A percentile compares a stretch with the other conserved stretches of the same genome.
Evolutionary conservation across 2,329 filamentous ascomycete genomes (phyloP).

Genomic region (Colletotrichum lindemuthianum): DNA sequence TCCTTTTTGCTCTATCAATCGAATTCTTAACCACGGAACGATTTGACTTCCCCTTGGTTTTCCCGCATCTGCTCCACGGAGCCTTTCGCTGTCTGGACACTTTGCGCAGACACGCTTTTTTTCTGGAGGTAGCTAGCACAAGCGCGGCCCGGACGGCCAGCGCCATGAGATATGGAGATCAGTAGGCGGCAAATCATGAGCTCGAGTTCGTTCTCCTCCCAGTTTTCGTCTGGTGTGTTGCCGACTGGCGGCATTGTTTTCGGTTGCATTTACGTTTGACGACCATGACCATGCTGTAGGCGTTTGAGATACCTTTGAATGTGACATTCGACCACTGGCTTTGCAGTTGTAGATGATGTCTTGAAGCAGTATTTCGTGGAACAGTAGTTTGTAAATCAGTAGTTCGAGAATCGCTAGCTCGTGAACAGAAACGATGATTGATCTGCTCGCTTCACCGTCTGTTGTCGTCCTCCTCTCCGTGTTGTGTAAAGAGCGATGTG

Average conservation of each 20-base stretch:
- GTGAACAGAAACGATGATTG: background rate
- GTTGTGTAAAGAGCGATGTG: background rate
- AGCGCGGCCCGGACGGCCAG: constrained; percentile 25
- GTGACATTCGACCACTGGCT: background rate
- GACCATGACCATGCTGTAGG: constrained; percentile 25
- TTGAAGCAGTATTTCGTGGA: no score
- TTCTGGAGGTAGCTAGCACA: constrained; percentile 36
- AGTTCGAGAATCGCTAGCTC: background rate
- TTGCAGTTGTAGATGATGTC: no score
- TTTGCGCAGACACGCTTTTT: constrained; percentile 27
- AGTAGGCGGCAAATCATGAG: constrained; percentile 35
- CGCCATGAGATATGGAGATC: constrained; percentile 33
- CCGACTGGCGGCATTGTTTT: constrained; percentile 1
- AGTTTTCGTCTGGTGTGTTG: constrained; percentile 7
- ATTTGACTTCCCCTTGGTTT: constrained; percentile 34
- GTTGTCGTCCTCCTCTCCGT: background rate
- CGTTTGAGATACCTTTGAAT: constrained; percentile 35
- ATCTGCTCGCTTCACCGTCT: background rate
- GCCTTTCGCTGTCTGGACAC: constrained; percentile 33
- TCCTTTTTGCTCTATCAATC: constrained; percentile 18
- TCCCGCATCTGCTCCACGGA: constrained; percentile 32
- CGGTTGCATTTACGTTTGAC: constrained; percentile 15
- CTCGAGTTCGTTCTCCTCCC: constrained; percentile 15
- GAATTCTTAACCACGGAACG: constrained; percentile 24
- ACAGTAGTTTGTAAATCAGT: no score